Evolutionary conservation across 805 yeast genomes (phyloP), one percentile per base, ranked within the genome.

Genomic region (Kurtzmaniella fragi): DNA sequence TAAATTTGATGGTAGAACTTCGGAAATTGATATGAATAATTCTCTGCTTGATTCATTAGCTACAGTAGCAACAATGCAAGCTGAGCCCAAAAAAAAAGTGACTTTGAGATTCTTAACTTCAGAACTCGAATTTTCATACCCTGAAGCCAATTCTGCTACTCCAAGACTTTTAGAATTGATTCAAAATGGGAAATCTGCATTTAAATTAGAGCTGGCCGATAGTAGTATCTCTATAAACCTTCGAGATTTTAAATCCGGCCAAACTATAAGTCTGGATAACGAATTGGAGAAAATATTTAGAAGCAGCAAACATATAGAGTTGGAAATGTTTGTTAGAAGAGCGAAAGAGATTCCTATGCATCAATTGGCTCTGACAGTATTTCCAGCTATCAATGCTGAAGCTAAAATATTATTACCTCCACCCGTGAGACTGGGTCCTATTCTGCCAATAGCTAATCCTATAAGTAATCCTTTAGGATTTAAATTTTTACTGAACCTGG

Each of bases 121-220:
- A 28, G 67, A 64, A 20, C 72, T 89, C 38, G 75, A 80, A 33
- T 83, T 90, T 52, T 73, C 77, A 3, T 90, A 74, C 57, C 77
- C 84, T 11, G 70, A 78, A 4, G 59, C 70, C 34, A 76, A 78
- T 45, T 77, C 83, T 33, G 83, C 95, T 0, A 83, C 95, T 5
- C 98, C 98, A 2, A 82, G 93, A 0, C 63, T 81, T 30, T 52
- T 72, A 23, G 98, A 90, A 59, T 61, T 90, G n/a, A 50, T 88
- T 10, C 85, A 84, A 41, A 89, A 88, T 54, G 88, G 87, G 12
- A 78, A 77, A 39, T 67, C 72, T 37, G 84, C 90, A 17, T 90
- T 90, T 57, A 73, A 75, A 27, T 41, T 59, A 13, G 42, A 44
- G 13, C 37, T 45, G 15, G 48, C 45, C 13, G 23, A 28, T 13